Evolutionary conservation across 2,329 filamentous ascomycete genomes (phyloP).

Genomic region (Pseudopithomyces chartarum): DNA sequence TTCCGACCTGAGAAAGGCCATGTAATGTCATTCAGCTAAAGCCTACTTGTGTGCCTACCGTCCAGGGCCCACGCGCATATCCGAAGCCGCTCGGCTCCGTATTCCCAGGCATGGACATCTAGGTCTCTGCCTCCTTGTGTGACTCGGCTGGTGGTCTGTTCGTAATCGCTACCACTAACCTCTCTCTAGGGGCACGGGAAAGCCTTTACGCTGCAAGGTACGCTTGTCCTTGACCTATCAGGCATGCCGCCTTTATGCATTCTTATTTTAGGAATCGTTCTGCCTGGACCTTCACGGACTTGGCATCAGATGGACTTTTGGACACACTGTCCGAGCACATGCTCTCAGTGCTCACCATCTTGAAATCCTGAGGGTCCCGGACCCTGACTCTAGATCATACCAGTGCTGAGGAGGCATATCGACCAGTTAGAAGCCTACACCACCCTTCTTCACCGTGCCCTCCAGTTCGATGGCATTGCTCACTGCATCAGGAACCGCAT

Average conservation of each 20-base stretch:
- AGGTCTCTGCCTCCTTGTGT: neutral
- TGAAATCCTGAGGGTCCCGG: neutral
- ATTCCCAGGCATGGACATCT: neutral
- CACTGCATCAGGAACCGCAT: conserved; percentile 4
- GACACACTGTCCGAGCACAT: neutral
- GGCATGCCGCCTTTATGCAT: neutral
- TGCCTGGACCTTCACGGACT: neutral
- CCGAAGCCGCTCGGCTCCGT: neutral
- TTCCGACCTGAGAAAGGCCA: neutral
- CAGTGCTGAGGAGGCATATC: neutral
- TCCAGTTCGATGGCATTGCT: neutral
- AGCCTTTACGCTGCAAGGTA: conserved; percentile 3
- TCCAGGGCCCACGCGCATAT: neutral
- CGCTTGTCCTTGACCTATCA: neutral
- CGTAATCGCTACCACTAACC: conserved; percentile 1
- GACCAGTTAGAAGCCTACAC: neutral
- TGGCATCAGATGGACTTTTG: neutral
- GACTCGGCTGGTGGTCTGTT: conserved; percentile 1
- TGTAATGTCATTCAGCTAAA: neutral
- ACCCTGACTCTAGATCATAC: neutral
- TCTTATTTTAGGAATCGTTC: conserved; percentile 1
- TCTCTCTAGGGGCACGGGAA: neutral
- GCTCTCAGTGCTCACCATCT: neutral
- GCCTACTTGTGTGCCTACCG: neutral
- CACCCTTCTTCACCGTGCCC: neutral